Percentiles rank a stretch among this genome's conserved stretches.
Conservation (phyloP, 371 early-diverging fungal genomes). For the Apophysomyces variabilis region DNA sequence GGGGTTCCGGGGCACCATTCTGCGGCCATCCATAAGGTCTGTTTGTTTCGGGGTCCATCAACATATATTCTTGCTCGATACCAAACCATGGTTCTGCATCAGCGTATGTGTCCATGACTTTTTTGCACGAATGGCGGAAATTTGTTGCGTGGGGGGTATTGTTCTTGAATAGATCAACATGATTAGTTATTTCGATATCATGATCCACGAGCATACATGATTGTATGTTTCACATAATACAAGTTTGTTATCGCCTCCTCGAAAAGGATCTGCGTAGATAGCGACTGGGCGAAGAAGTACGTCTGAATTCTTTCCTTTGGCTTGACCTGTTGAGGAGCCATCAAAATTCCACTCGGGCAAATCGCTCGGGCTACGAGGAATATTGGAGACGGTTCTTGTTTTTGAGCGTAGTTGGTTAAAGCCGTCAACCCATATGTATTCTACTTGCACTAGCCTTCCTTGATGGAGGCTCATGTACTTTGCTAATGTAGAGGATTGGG, state of each 20-base stretch:
- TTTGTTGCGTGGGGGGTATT: slow-evolving; percentile 57
- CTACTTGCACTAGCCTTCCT: slow-evolving; percentile 58
- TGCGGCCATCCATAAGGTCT: slow-evolving; percentile 63
- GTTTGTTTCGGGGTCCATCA: slow-evolving; percentile 57
- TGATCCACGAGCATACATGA: slow-evolving; percentile 4
- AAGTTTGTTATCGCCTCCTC: slow-evolving; percentile 64
- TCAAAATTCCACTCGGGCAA: slow-evolving; percentile 69
- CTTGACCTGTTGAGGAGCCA: slow-evolving; percentile 67
- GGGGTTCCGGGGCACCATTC: slow-evolving; percentile 64
- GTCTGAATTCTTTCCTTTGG: slow-evolving; percentile 67
- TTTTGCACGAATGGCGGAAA: slow-evolving; percentile 42
- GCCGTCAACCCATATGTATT: slow-evolving; percentile 70
- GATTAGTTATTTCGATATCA: neutral
- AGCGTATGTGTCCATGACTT: slow-evolving; percentile 49
- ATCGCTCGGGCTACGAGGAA: slow-evolving; percentile 45
- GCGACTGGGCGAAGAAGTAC: slow-evolving; percentile 60
- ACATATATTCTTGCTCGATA: slow-evolving; percentile 64
- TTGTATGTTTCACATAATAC: slow-evolving; percentile 53
- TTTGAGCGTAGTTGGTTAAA: slow-evolving; percentile 49
- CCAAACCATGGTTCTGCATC: slow-evolving; percentile 63
- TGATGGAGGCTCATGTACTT: slow-evolving; percentile 63
- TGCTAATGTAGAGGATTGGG: slow-evolving; percentile 10
- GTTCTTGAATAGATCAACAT: slow-evolving; percentile 20
- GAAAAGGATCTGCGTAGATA: slow-evolving; percentile 65
- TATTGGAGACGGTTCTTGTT: slow-evolving; percentile 50